Percentiles rank a stretch among this genome's conserved stretches.
These are phyloP conservation scores for Coniochaeta ligniaria DNA, from an alignment of 2,329 filamentous ascomycete species.

Conservation along the genomic window DNA sequence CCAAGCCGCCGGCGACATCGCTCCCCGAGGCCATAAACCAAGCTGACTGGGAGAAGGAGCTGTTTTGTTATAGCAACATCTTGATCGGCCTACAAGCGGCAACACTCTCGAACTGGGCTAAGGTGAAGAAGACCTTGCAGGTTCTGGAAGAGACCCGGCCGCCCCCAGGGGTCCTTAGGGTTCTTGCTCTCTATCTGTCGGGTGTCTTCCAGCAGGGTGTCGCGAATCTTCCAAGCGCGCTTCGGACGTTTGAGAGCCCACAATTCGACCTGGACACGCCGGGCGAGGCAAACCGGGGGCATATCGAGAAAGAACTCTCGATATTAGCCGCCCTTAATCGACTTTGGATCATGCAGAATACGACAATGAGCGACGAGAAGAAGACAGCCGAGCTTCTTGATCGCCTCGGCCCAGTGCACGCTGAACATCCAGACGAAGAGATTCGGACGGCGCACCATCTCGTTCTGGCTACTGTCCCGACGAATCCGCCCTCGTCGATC, in stretches of 20 bases:
- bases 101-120: conserved; percentile 62
- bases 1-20: conserved; percentile 31
- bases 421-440: conserved; percentile 63
- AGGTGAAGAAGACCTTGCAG: conserved; percentile 50
- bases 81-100: conserved; percentile 64
- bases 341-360: conserved; percentile 65
- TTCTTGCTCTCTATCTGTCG: conserved; percentile 62
- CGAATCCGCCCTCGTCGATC: conserved; percentile 57
- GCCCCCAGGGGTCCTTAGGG: conserved; percentile 33
- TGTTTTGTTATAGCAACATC: conserved; percentile 64
- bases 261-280: conserved; percentile 43
- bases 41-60: conserved; percentile 56
- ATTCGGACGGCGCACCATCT: conserved; percentile 74
- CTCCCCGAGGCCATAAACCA: conserved; percentile 51
- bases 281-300: conserved; percentile 26
- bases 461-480: conserved; percentile 60
- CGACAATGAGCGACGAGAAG: conserved; percentile 46
- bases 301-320: conserved; percentile 51
- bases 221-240: conserved; percentile 63
- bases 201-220: conserved; percentile 72
- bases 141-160: conserved; percentile 39
- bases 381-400: conserved; percentile 56
- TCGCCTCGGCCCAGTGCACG: conserved; percentile 60
- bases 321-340: conserved; percentile 62
- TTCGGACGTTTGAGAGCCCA: conserved; percentile 57